Evolutionary conservation across 345 rosid genomes (phyloP).

Genomic region (Populus deltoides): DNA sequence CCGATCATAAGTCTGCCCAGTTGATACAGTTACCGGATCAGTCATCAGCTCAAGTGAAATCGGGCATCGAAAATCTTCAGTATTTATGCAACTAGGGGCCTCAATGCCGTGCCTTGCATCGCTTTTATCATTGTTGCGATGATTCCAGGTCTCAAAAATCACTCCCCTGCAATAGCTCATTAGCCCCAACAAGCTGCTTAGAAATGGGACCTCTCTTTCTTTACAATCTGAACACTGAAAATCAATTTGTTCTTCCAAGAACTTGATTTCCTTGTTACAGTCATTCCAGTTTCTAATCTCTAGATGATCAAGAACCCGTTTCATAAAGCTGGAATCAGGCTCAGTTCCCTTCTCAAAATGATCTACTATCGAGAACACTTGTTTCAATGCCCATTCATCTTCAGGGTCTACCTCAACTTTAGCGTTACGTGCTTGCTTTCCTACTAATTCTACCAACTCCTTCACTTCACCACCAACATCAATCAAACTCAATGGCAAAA

Average conservation of each 20-base stretch:
- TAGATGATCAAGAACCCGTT: conserved; percentile 47
- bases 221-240: conserved; percentile 32
- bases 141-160: conserved; percentile 39
- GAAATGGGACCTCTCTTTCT: conserved; percentile 44
- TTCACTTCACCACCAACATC: conserved; percentile 57
- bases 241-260: conserved; percentile 54
- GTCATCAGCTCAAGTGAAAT: conserved; percentile 83
- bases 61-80: conserved; percentile 81
- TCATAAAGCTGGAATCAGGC: conserved; percentile 41
- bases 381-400: conserved; percentile 45
- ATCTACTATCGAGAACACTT: conserved; percentile 33
- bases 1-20: conserved; percentile 89
- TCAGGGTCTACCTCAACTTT: conserved; percentile 41
- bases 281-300: conserved; percentile 59
- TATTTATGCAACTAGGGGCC: conserved; percentile 49
- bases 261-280: conserved; percentile 53
- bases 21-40: conserved; percentile 75
- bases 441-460: conserved; percentile 64
- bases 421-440: conserved; percentile 53
- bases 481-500: conserved; percentile 47
- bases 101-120: conserved; percentile 34
- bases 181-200: conserved; percentile 57
- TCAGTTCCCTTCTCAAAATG: conserved; percentile 51
- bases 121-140: conserved; percentile 23
- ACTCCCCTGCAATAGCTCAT: conserved; percentile 69